Evolutionary conservation across 208 protist species (phyloP), one percentile per base, ranked within the genome.

Genomic region (Leishmania tropica): DNA sequence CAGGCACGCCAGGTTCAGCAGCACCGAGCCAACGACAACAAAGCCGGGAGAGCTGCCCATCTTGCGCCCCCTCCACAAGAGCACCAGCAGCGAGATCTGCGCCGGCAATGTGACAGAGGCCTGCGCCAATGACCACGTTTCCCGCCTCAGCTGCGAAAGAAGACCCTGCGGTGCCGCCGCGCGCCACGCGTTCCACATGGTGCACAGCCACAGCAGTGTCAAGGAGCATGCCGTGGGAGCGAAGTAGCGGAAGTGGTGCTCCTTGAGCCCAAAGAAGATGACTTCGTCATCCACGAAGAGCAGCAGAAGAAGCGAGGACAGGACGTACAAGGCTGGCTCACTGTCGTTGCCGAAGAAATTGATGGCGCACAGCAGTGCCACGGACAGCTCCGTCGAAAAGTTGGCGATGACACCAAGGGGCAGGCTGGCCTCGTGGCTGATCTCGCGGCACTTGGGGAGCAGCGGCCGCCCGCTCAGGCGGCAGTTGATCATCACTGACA

Each of bases 211-310:
- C 42, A 95, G 88, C 65, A 90, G 68, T 47, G 65, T 51, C 28
- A 95, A 74, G 0, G 85, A 48, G 71, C 87, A 93, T 17, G 75
- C 76, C 24, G 84, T 80, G 3, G 87, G 77, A 7, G 94, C 90
- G 83, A 95, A 93, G 88, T 97, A 97, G 58, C 92, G 94, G 78
- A 91, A 93, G 62, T 87, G 72, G 58, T 83, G 82, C 75, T 79
- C 67, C 65, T 65, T 81, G 17, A 95, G 85, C 0, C 70, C 82
- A 24, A 80, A 77, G 78, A 97, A 95, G 37, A 95, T 56, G 40
- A 88, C 62, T 8, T 84, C 87, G 78, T 96, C 94, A 76, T 96
- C 84, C n/a, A 90, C 83, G 58, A 97, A 79, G 45, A 97, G 83
- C 47, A 95, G 80, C n/a, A 97, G 83, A 37, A 97, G 87, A 11